These are phyloP conservation scores for Elaeis guineensis DNA, from an alignment of 176 grass and related monocot genomes.

Conservation along the genomic window DNA sequence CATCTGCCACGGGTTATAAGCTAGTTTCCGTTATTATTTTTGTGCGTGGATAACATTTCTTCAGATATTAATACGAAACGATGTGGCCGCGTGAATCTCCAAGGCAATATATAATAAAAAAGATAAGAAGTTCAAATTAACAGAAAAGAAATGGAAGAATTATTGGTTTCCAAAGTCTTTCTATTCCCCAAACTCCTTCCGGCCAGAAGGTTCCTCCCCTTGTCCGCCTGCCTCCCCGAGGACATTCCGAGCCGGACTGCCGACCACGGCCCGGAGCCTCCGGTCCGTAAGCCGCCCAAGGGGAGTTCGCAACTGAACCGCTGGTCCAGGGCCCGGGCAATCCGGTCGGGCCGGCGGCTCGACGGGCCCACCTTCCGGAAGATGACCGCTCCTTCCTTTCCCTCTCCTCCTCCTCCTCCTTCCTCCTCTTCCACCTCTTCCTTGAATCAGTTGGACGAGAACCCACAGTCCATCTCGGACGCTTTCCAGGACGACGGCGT, in stretches of 20 bases:
- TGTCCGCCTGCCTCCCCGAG: conserved; percentile 1
- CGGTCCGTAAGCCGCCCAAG: not conserved
- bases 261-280: no score
- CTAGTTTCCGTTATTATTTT: no score
- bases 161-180: conserved; percentile 1
- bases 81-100: no score
- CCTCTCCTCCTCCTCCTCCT: not conserved
- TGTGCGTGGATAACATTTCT: no score
- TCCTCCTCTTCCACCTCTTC: conserved; percentile 5
- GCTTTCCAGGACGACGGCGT: not conserved
- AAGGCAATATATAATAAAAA: no score
- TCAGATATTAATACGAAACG: no score
- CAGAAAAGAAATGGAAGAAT: not conserved
- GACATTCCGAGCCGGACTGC: conserved; percentile 1
- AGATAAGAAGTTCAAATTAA: no score
- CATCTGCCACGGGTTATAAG: no score
- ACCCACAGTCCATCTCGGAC: not conserved
- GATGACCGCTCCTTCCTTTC: not conserved
- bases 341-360: conserved; percentile 49
- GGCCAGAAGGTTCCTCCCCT: not conserved
- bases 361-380: conserved; percentile 30
- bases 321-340: conserved; percentile 61
- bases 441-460: not conserved
- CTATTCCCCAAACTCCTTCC: not conserved
- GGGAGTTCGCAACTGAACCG: conserved; percentile 43